Percentiles rank a stretch among this genome's conserved stretches.
Evolutionary conservation across 2,329 filamentous ascomycete species (phyloP).

Genomic region (Stenocarpella maydis): DNA sequence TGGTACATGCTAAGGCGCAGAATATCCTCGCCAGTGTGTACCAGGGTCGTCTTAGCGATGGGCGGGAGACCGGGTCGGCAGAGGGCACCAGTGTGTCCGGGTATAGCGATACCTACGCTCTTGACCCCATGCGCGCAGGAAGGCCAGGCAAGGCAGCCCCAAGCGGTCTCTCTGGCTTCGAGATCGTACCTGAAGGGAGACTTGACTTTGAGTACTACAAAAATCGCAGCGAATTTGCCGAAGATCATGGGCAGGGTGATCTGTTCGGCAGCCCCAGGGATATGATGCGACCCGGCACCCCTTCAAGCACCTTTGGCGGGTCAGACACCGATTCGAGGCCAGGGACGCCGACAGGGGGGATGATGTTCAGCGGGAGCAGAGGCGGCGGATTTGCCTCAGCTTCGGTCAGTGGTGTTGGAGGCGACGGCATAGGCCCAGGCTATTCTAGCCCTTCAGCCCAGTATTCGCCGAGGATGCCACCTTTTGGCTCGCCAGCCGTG

Average conservation of each 20-base stretch:
- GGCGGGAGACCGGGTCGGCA: constrained; percentile 65
- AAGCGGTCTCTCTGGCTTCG: constrained; percentile 73
- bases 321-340: constrained; percentile 57
- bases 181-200: constrained; percentile 85
- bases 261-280: constrained; percentile 69
- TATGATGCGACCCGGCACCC: constrained; percentile 68
- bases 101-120: constrained; percentile 82
- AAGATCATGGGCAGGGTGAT: constrained; percentile 83
- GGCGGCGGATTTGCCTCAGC: constrained; percentile 41
- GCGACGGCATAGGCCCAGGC: neutral
- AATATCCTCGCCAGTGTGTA: constrained; percentile 88
- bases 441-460: constrained; percentile 23
- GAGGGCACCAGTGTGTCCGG: constrained; percentile 69
- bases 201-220: constrained; percentile 95
- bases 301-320: constrained; percentile 57
- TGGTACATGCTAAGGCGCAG: constrained; percentile 92
- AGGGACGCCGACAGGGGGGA: constrained; percentile 55
- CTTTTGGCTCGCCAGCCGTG: constrained; percentile 32
- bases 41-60: constrained; percentile 77
- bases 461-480: constrained; percentile 17
- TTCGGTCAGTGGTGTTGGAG: constrained; percentile 33
- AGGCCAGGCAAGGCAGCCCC: constrained; percentile 52
- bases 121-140: constrained; percentile 81
- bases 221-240: constrained; percentile 85
- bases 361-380: constrained; percentile 44